Evolutionary conservation across 345 rosid species (phyloP), one percentile per base, ranked within the genome.

Genomic region (Populus euphratica): DNA sequence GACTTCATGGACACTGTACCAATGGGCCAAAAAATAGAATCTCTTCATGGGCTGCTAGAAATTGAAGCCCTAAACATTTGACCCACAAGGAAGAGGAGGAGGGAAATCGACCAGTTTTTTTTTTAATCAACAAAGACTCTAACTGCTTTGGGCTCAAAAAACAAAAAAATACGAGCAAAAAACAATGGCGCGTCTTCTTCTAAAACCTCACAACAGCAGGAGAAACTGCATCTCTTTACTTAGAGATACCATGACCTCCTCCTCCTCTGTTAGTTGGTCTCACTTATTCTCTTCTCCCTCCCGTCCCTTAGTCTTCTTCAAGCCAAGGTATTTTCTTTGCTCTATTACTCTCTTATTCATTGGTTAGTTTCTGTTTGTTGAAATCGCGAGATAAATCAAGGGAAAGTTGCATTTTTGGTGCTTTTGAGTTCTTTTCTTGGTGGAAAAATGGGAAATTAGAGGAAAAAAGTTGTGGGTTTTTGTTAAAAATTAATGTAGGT

Each of bases 271-370:
- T 23, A 4, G 69, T 39, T 77, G 56, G 79, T 68, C 6, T 69
- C 78, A 77, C 52, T 47, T 77, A 70, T 71, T 47, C 10, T 33
- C 72, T 43, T 78, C 78, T 27, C 69, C 52, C 71, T 71, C 86
- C 36, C 76, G 76, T 44, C 75, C 89, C 70, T 54, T 88, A 43
- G 68, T 82, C 80, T 63, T 56, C 74, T 82, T 80, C 82, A 83
- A 56, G 18, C 85, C 83, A 86, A 87, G 98, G 97, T 92, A 77
- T 31, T 71, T 29, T 63, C 47, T 77, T 27, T 13, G 43, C 12
- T 38, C 41, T 64, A 5, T 52, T 12, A n/a, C 20, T 7, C 27
- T 47, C 38, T 38, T 52, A n/a, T 54, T 20, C 44, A 36, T 50
- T 33, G 44, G 71, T 81, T 50, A 70, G 73, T 50, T 79, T 33